phyloP scores from a whole-genome alignment of 768 basidiomycete genomes.

The Suillus subalutaceus region DNA sequence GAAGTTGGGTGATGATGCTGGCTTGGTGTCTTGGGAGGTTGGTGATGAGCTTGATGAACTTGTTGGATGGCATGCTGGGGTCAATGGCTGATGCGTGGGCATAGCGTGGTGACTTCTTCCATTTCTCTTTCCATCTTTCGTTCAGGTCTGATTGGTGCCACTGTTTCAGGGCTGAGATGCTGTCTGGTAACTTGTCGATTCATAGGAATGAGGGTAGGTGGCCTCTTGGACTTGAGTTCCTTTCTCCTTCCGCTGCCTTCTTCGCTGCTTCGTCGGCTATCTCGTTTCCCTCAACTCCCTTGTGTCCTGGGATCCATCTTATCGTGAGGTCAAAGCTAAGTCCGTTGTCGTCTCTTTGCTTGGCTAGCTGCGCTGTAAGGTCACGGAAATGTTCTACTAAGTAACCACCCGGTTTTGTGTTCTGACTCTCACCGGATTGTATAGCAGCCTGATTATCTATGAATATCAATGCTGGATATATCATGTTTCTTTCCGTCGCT shows the following conservation, averaged over 20 bases:
- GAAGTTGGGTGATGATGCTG: slow-evolving; percentile 33
- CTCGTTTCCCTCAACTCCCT: slow-evolving; percentile 21
- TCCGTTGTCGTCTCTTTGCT: background rate
- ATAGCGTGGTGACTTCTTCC: background rate
- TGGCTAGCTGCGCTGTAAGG: background rate
- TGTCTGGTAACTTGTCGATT: background rate
- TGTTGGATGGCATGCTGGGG: background rate
- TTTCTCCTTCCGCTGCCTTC: slow-evolving; percentile 11
- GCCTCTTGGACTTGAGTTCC: background rate
- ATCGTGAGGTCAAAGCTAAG: background rate
- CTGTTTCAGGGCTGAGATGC: background rate
- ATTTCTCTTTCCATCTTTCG: background rate
- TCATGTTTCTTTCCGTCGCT: background rate
- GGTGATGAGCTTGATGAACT: slow-evolving; percentile 7
- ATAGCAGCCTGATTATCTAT: slow-evolving; percentile 21
- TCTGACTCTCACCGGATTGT: background rate
- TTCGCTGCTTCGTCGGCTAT: slow-evolving; percentile 26
- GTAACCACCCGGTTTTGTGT: slow-evolving; percentile 6
- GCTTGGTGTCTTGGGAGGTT: slow-evolving; percentile 17
- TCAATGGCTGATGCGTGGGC: background rate
- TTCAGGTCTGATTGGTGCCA: background rate
- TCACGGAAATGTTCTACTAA: slow-evolving; percentile 12
- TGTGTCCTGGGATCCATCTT: slow-evolving; percentile 23
- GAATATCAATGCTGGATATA: background rate
- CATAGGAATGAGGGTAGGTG: background rate